Evolutionary conservation across 805 yeast species (phyloP).

Genomic region (Candida maesae): DNA sequence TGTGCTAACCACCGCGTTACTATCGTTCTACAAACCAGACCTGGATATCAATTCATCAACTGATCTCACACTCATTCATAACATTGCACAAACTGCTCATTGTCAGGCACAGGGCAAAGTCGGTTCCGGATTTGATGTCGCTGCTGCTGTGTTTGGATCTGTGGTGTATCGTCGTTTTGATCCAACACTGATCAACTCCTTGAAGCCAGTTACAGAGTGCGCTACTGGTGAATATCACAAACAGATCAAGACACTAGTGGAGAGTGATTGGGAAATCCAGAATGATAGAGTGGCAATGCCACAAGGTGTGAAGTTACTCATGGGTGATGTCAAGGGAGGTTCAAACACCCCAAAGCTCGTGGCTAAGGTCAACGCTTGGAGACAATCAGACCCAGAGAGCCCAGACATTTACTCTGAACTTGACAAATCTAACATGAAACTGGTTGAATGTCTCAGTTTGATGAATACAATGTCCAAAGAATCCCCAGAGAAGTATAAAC

Average conservation of each 20-base stretch:
- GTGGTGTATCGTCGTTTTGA: conserved; percentile 75
- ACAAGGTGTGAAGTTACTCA: conserved; percentile 58
- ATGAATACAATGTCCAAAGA: conserved; percentile 33
- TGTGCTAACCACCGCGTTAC: conserved; percentile 67
- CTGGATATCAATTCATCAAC: conserved; percentile 28
- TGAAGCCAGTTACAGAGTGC: conserved; percentile 29
- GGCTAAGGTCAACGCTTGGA: conserved; percentile 70
- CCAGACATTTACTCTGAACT: conserved; percentile 49
- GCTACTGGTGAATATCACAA: conserved; percentile 25
- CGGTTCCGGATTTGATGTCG: conserved; percentile 97
- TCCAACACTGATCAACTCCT: conserved; percentile 44
- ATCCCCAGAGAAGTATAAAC: conserved; percentile 35
- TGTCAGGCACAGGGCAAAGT: conserved; percentile 92
- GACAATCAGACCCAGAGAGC: conserved; percentile 47
- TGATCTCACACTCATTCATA: conserved; percentile 54
- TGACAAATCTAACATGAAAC: conserved; percentile 51
- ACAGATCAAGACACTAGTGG: conserved; percentile 33
- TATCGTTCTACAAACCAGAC: conserved; percentile 40
- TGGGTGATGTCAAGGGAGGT: conserved; percentile 94
- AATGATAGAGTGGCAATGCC: conserved; percentile 62
- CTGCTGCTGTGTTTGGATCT: conserved; percentile 91
- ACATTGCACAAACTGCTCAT: conserved; percentile 84
- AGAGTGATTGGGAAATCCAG: conserved; percentile 58
- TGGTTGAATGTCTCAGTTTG: conserved; percentile 46
- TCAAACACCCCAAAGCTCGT: conserved; percentile 94